These are phyloP conservation scores for Vigna reflexopilosa DNA, from an alignment of 306 rosid species.

Conservation along the genomic window DNA sequence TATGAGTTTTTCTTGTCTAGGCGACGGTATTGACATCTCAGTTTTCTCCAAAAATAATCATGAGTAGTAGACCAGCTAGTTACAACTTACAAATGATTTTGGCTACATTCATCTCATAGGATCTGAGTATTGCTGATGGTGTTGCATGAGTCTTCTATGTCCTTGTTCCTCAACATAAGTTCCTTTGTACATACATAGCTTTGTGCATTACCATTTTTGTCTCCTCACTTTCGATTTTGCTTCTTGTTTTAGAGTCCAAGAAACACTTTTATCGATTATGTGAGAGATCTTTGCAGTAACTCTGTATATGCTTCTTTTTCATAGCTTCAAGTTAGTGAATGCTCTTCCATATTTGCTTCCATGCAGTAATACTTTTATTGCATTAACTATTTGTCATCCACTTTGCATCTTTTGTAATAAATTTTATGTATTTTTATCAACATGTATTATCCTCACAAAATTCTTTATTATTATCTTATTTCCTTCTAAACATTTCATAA, in stretches of 20 bases:
- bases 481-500: neutral
- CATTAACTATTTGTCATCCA: neutral
- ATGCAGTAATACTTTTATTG: neutral
- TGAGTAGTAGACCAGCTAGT: slow-evolving; percentile 34
- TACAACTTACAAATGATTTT: slow-evolving; percentile 43
- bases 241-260: slow-evolving; percentile 36
- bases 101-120: slow-evolving; percentile 42
- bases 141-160: slow-evolving; percentile 27
- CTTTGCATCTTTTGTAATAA: neutral
- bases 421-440: neutral
- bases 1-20: slow-evolving; percentile 82
- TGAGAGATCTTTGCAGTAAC: slow-evolving; percentile 40
- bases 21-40: slow-evolving; percentile 49
- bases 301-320: slow-evolving; percentile 36
- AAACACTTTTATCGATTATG: slow-evolving; percentile 39
- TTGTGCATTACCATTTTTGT: slow-evolving; percentile 37
- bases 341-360: neutral
- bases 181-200: slow-evolving; percentile 49
- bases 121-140: neutral
- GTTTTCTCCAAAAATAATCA: slow-evolving; percentile 28
- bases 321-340: neutral
- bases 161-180: slow-evolving; percentile 46
- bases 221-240: slow-evolving; percentile 28
- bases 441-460: neutral
- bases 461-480: neutral